Percentiles rank a stretch among this genome's conserved stretches.
Conservation (phyloP, 495 filamentous ascomycete species). For the Platismatia glauca region DNA sequence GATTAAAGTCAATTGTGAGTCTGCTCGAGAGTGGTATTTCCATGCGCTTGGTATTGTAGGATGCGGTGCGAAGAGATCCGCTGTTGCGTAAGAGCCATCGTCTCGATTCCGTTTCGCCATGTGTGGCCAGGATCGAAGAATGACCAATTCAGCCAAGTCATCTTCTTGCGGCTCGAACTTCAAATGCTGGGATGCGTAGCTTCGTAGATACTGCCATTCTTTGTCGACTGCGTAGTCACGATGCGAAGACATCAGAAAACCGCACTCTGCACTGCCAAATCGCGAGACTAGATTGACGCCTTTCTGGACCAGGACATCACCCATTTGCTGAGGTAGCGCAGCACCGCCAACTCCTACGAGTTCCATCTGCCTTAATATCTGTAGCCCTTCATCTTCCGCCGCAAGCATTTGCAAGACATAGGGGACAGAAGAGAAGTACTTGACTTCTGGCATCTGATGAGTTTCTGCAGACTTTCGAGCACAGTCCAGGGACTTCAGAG, state of each 20-base stretch:
- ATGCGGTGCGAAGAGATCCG: slow-evolving; percentile 50
- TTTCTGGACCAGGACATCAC: slow-evolving; percentile 36
- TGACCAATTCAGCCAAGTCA: slow-evolving; percentile 50
- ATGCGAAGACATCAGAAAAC: slow-evolving; percentile 45
- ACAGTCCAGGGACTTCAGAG: slow-evolving; percentile 32
- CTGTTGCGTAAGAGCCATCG: slow-evolving; percentile 50
- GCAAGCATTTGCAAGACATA: slow-evolving; percentile 45
- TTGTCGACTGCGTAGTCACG: slow-evolving; percentile 44
- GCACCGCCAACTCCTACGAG: slow-evolving; percentile 53
- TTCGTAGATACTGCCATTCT: slow-evolving; percentile 60
- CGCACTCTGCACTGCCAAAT: slow-evolving; percentile 52
- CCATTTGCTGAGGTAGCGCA: slow-evolving; percentile 37
- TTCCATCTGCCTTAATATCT: slow-evolving; percentile 37
- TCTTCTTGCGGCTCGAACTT: slow-evolving; percentile 47
- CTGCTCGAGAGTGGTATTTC: slow-evolving; percentile 50
- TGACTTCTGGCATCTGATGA: slow-evolving; percentile 24
- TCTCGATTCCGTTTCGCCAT: slow-evolving; percentile 51
- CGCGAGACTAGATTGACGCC: slow-evolving; percentile 45
- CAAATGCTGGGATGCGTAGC: slow-evolving; percentile 28
- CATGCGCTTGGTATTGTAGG: slow-evolving; percentile 44
- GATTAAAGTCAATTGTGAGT: slow-evolving; percentile 51
- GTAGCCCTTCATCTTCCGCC: slow-evolving; percentile 29
- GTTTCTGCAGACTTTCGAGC: slow-evolving; percentile 4
- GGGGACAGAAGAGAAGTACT: slow-evolving; percentile 49
- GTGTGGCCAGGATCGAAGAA: slow-evolving; percentile 52